These are phyloP conservation scores for Maudiozyma bulderi DNA, from an alignment of 805 yeast species.

Conservation along the genomic window DNA sequence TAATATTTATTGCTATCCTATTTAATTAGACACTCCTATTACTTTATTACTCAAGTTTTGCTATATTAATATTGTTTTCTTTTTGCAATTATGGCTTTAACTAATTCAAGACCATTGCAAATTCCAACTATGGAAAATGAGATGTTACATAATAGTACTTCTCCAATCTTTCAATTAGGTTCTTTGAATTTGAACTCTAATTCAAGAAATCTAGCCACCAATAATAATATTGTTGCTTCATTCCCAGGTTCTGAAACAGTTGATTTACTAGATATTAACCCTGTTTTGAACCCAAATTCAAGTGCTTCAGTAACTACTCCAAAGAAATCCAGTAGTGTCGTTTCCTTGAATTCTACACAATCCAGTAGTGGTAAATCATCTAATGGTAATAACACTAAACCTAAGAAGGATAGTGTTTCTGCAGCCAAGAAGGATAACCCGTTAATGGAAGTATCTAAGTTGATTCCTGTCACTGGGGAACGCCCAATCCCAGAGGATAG, in stretches of 20 bases:
- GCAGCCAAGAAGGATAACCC: slow-evolving; percentile 17
- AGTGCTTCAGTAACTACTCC: neutral
- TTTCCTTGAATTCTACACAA: neutral
- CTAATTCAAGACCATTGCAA: slow-evolving; percentile 56
- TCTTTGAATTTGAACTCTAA: slow-evolving; percentile 13
- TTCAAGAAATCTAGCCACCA: neutral
- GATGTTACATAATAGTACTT: slow-evolving; percentile 24
- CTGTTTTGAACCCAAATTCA: slow-evolving; percentile 4
- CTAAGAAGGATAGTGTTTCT: slow-evolving; percentile 9
- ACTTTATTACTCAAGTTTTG: neutral
- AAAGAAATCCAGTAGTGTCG: slow-evolving; percentile 3
- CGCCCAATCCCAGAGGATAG: slow-evolving; percentile 64
- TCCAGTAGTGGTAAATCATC: slow-evolving; percentile 1
- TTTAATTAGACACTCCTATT: too few species aligned
- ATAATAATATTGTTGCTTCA: slow-evolving; percentile 1
- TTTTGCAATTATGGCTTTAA: slow-evolving; percentile 45
- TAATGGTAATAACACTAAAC: neutral
- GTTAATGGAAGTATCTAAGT: slow-evolving; percentile 45
- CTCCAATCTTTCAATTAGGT: slow-evolving; percentile 27
- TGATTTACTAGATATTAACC: slow-evolving; percentile 15
- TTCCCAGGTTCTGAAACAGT: slow-evolving; percentile 12
- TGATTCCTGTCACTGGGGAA: slow-evolving; percentile 72
- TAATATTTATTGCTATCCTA: too few species aligned
- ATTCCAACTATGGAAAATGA: slow-evolving; percentile 35
- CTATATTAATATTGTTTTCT: neutral